Evolutionary conservation across 108 stramenopile species (phyloP).

Genomic region (Skeletonema marinoi): DNA sequence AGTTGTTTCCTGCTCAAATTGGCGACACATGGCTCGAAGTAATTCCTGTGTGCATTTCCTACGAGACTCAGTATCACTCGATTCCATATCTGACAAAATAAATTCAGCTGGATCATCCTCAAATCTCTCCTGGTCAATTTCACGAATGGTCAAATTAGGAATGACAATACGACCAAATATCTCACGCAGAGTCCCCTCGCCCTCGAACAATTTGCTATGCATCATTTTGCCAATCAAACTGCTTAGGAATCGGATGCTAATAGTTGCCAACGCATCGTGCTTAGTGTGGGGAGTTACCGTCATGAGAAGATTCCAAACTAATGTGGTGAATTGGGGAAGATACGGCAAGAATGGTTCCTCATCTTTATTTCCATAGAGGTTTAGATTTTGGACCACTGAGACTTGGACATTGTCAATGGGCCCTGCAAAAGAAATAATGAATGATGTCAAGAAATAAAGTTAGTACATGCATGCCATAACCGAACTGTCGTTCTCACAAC

Average conservation of each 20-base stretch:
- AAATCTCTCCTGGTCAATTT: constrained; percentile 91
- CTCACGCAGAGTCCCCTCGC: constrained; percentile 77
- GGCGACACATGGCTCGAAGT: constrained; percentile 91
- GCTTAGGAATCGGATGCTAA: constrained; percentile 91
- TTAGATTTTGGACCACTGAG: constrained; percentile 92
- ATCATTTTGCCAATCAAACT: constrained; percentile 87
- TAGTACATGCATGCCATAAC: neutral
- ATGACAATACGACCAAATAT: constrained; percentile 94
- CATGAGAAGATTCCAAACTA: constrained; percentile 92
- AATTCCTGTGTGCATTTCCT: constrained; percentile 92
- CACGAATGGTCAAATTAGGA: constrained; percentile 93
- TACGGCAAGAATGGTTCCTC: constrained; percentile 93
- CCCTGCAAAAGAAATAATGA: constrained; percentile 10
- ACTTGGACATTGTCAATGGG: constrained; percentile 88
- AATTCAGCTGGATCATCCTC: constrained; percentile 97
- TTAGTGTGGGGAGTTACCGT: constrained; percentile 64
- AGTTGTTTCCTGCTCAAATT: constrained; percentile 88
- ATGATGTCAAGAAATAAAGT: neutral
- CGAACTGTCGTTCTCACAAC: neutral
- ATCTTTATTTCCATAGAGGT: constrained; percentile 93
- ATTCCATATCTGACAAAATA: constrained; percentile 96
- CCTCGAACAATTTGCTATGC: constrained; percentile 85
- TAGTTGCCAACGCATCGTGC: constrained; percentile 91
- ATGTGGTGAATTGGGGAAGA: constrained; percentile 78
- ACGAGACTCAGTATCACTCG: constrained; percentile 92